Evolutionary conservation across 768 basidiomycete species (phyloP).

Genomic region (Leccinum barrowsii): DNA sequence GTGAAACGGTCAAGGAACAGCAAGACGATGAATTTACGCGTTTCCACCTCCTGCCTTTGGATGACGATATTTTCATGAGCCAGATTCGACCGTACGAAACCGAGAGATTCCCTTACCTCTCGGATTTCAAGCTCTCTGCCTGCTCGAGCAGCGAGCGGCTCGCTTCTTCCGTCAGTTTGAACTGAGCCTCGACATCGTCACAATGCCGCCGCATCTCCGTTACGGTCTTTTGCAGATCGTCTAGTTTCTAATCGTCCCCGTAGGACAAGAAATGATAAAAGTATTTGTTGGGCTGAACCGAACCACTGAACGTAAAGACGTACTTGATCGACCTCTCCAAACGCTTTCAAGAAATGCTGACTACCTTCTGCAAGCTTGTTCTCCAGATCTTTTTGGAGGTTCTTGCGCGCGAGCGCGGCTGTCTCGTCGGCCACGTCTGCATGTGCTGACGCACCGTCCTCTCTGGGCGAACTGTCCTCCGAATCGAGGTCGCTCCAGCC

Average conservation of each 20-base stretch:
- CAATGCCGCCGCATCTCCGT: constrained; percentile 77
- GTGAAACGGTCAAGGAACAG: constrained; percentile 87
- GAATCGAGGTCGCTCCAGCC: constrained; percentile 23
- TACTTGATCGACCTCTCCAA: constrained; percentile 89
- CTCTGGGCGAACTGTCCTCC: constrained; percentile 6
- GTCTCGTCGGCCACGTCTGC: constrained; percentile 51
- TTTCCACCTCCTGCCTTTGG: constrained; percentile 67
- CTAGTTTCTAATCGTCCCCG: constrained; percentile 62
- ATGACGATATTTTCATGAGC: background rate
- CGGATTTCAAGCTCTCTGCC: constrained; percentile 70
- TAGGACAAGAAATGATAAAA: background rate
- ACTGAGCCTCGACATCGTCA: constrained; percentile 76
- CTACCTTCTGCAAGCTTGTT: constrained; percentile 78
- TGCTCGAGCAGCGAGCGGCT: constrained; percentile 80
- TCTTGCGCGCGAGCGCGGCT: constrained; percentile 72
- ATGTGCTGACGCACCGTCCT: constrained; percentile 9
- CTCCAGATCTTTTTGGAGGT: constrained; percentile 83
- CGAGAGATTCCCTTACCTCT: constrained; percentile 51
- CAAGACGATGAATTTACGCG: constrained; percentile 67
- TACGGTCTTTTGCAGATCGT: constrained; percentile 73
- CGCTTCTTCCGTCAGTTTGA: constrained; percentile 69
- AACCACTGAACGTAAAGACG: constrained; percentile 25
- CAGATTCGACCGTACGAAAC: background rate
- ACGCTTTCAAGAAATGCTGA: constrained; percentile 74
- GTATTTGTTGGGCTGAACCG: background rate